phyloP scores from a whole-genome alignment of 2,329 filamentous ascomycete species.

The Cytospora piceae region DNA sequence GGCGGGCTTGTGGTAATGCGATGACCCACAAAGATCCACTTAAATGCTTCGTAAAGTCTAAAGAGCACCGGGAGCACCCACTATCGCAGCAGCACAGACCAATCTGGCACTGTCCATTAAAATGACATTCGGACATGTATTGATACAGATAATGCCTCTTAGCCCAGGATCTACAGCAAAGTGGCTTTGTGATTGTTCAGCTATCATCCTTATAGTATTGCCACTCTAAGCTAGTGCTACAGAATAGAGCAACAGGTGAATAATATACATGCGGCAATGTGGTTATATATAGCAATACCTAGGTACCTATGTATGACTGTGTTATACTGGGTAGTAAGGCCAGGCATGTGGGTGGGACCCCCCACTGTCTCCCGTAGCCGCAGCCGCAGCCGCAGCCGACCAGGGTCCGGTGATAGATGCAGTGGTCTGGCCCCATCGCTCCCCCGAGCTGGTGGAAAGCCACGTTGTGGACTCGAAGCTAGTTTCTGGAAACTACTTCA shows the following conservation, averaged over 20 bases:
- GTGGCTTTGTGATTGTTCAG: neutral
- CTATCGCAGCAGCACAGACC: neutral
- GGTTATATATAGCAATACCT: neutral
- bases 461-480: neutral
- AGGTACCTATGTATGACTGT: neutral
- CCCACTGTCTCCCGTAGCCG: neutral
- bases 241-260: neutral
- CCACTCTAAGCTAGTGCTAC: neutral
- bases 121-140: neutral
- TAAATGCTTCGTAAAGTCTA: neutral
- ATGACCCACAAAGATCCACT: neutral
- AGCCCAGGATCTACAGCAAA: neutral
- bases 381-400: neutral
- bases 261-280: neutral
- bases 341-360: neutral
- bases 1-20: slow-evolving; percentile 8
- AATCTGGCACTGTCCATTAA: neutral
- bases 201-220: neutral
- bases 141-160: neutral
- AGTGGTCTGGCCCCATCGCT: neutral
- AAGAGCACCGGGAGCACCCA: neutral
- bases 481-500: neutral
- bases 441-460: neutral
- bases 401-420: neutral
- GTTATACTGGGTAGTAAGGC: neutral